Base-by-base conservation (phyloP, 2,329 filamentous ascomycete genomes). In the Reticulascus tulasneorum region DNA sequence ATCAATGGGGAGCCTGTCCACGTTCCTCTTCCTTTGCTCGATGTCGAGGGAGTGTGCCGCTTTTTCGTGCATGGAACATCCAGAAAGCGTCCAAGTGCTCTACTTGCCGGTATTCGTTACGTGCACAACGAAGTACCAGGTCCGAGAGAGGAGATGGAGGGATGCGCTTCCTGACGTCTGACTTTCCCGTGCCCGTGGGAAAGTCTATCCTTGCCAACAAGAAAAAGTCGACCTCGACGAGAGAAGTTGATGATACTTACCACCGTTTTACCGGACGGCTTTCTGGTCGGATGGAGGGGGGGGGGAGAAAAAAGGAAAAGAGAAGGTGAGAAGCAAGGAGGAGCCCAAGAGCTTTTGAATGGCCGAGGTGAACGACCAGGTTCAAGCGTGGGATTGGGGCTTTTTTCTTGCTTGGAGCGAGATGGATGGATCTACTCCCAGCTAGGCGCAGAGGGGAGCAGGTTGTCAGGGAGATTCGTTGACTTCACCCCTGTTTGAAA, bases 321-420 rank as follows among this genome's bases (percentile, higher is more conserved):
- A 40, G 40, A 33, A 23, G 17, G 32, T 40, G 5, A 16, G 40
- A 26, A 42, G 24, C 28, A 35, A 29, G 40, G 40, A 45, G 44
- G 47, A 50, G 46, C 50, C 51, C 49, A 52, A 53, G 50, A 58
- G 54, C 53, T 64, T 65, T 64, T 65, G 51, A 64, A 65, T 63
- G 58, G 46, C n/a, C n/a, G n/a, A n/a, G n/a, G n/a, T n/a, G n/a
- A n/a, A n/a, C n/a, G n/a, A n/a, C n/a, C n/a, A n/a, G n/a, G n/a
- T n/a, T n/a, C n/a, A n/a, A n/a, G n/a, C n/a, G n/a, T 48, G 36
- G 40, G 24, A 27, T 38, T 26, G 33, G 20, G 24, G 33, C 26
- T 16, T 23, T 27, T 28, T 16, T 45, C 46, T 49, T 48, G 46
- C 48, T 31, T 35, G 43, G 40, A 37, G 45, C 42, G 51, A 47